A percentile compares a stretch with the other conserved stretches of the same genome.
Conservation (phyloP, 306 rosid species). For the Sicyos edulis region DNA sequence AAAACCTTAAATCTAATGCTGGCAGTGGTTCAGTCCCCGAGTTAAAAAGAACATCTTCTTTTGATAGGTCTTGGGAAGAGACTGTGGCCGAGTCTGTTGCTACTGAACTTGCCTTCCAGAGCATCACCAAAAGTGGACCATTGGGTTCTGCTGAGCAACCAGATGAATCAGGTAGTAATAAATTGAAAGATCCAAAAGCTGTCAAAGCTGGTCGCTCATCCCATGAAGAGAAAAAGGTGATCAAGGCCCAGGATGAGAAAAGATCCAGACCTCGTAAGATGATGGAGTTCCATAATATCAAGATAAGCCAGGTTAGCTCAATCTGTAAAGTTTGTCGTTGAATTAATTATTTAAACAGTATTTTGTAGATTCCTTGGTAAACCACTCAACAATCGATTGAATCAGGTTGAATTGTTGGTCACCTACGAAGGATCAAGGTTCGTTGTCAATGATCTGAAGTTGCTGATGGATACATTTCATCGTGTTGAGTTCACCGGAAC, state of each 20-base stretch:
- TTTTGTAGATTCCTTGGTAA: background rate
- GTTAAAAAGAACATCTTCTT: slow-evolving; percentile 82
- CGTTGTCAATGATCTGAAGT: slow-evolving; percentile 89
- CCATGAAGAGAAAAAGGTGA: slow-evolving; percentile 83
- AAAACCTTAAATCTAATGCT: slow-evolving; percentile 38
- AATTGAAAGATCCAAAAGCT: slow-evolving; percentile 73
- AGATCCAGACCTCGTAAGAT: slow-evolving; percentile 83
- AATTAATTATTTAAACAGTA: background rate
- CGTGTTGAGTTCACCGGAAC: slow-evolving; percentile 94
- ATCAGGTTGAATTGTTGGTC: slow-evolving; percentile 77
- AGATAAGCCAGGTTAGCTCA: slow-evolving; percentile 84
- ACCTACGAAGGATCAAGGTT: slow-evolving; percentile 96
- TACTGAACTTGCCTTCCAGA: slow-evolving; percentile 83
- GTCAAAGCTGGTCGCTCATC: slow-evolving; percentile 75
- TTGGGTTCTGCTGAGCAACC: slow-evolving; percentile 56
- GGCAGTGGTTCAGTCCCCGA: slow-evolving; percentile 44
- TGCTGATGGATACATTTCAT: slow-evolving; percentile 93
- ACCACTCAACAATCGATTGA: slow-evolving; percentile 21
- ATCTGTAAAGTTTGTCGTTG: slow-evolving; percentile 15
- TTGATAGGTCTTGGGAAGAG: slow-evolving; percentile 94
- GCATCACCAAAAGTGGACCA: slow-evolving; percentile 60
- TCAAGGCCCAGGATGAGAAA: slow-evolving; percentile 76
- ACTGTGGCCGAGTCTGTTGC: slow-evolving; percentile 96
- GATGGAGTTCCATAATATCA: slow-evolving; percentile 97
- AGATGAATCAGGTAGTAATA: slow-evolving; percentile 61